Percentiles rank a stretch among this genome's conserved stretches.
phyloP scores from a whole-genome alignment of 2,329 filamentous ascomycete genomes.

The Cladosporium sp. region DNA sequence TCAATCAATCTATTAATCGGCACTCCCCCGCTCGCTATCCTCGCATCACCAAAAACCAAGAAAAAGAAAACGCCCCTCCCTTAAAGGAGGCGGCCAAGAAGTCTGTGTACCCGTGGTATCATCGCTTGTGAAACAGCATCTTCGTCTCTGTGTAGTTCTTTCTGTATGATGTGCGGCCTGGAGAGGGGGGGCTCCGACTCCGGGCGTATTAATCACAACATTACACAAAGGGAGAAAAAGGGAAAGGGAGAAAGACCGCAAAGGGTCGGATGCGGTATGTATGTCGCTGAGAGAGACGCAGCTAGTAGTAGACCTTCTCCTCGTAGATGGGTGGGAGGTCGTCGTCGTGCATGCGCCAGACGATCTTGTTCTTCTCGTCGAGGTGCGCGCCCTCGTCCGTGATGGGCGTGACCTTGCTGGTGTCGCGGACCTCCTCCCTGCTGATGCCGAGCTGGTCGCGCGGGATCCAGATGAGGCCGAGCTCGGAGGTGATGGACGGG shows the following conservation, averaged over 20 bases:
- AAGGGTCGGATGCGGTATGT: background rate
- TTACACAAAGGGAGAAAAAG: background rate
- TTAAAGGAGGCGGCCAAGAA: background rate
- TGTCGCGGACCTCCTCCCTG: conserved; percentile 69
- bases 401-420: conserved; percentile 65
- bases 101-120: background rate
- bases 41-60: background rate
- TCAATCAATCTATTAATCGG: no score
- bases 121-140: background rate
- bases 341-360: conserved; percentile 45
- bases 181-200: no score
- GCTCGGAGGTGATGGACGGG: conserved; percentile 56
- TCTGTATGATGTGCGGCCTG: no score
- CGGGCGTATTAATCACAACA: background rate
- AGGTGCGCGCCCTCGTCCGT: conserved; percentile 70
- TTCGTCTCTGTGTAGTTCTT: background rate
- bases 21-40: no score
- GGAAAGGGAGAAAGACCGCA: background rate
- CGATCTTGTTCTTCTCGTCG: conserved; percentile 62
- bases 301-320: conserved; percentile 49
- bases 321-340: conserved; percentile 55
- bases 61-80: background rate
- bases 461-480: conserved; percentile 79
- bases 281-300: background rate
- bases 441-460: conserved; percentile 68